These are phyloP conservation scores for Striga hermonthica DNA, from an alignment of 305 asterid genomes.

Conservation along the genomic window DNA sequence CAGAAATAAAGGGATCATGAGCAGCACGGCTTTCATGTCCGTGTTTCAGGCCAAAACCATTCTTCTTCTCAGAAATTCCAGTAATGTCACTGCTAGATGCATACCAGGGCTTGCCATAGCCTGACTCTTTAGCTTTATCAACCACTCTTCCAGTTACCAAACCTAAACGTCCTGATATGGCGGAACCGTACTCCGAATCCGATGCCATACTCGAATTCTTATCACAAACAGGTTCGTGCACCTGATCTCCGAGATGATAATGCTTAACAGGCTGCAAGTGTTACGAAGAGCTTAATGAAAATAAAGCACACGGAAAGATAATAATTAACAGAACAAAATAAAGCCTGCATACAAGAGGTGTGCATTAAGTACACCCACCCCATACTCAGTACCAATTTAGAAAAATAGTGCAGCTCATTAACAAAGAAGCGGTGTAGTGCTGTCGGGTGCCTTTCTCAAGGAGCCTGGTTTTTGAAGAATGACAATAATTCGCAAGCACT, in stretches of 20 bases:
- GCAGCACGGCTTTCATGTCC: conserved; percentile 48
- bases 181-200: conserved; percentile 58
- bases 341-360: neutral
- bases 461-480: neutral
- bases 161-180: conserved; percentile 45
- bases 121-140: conserved; percentile 55
- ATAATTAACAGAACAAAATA: neutral
- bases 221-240: conserved; percentile 47
- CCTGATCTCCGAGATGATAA: conserved; percentile 44
- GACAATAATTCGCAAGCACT: neutral
- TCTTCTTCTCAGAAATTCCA: conserved; percentile 51
- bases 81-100: conserved; percentile 45
- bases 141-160: conserved; percentile 45
- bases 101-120: conserved; percentile 58
- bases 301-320: conserved; percentile 1
- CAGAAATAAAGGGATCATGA: conserved; percentile 39
- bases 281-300: conserved; percentile 22
- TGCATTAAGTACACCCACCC: neutral
- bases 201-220: conserved; percentile 39
- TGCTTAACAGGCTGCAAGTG: conserved; percentile 53
- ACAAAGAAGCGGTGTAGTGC: neutral
- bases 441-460: neutral
- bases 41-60: conserved; percentile 54
- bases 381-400: neutral
- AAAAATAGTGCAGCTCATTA: neutral